Percentiles rank a stretch among this genome's conserved stretches.
Evolutionary conservation across 1,284 basidiomycete species (phyloP).

Genomic region (Sphagnurus paluster): DNA sequence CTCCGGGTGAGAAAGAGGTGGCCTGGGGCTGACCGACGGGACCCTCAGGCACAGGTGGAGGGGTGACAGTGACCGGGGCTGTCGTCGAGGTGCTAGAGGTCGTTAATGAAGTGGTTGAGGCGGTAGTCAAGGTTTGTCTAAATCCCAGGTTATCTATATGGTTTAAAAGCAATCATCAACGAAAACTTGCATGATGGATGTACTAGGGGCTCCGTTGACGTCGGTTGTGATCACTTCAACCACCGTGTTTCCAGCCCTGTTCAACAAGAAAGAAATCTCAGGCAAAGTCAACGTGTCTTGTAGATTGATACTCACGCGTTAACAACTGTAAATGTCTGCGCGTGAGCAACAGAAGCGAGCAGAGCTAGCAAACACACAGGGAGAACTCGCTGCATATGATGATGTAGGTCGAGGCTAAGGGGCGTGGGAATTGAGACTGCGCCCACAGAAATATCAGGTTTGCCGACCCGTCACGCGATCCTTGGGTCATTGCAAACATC

Average conservation of each 20-base stretch:
- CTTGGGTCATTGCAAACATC: too few species aligned
- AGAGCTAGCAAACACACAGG: slow-evolving; percentile 11
- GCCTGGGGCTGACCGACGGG: slow-evolving; percentile 59
- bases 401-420: too few species aligned
- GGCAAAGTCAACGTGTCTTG: too few species aligned
- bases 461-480: neutral
- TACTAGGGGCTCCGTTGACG: slow-evolving; percentile 40
- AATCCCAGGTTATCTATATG: neutral
- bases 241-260: slow-evolving; percentile 55
- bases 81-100: slow-evolving; percentile 22
- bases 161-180: neutral
- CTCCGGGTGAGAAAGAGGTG: slow-evolving; percentile 39
- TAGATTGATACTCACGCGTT: slow-evolving; percentile 47
- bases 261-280: neutral
- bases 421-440: slow-evolving; percentile 9
- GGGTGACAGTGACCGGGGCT: slow-evolving; percentile 24
- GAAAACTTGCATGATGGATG: slow-evolving; percentile 45
- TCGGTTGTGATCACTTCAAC: slow-evolving; percentile 52
- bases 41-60: slow-evolving; percentile 40
- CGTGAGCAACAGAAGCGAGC: slow-evolving; percentile 32
- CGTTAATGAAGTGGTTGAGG: slow-evolving; percentile 23
- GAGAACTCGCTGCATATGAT: slow-evolving; percentile 19
- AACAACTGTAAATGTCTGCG: slow-evolving; percentile 48
- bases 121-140: slow-evolving; percentile 20
- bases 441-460: neutral